Base-by-base conservation (phyloP, 2,329 filamentous ascomycete species). In the Colletotrichum incanum region DNA sequence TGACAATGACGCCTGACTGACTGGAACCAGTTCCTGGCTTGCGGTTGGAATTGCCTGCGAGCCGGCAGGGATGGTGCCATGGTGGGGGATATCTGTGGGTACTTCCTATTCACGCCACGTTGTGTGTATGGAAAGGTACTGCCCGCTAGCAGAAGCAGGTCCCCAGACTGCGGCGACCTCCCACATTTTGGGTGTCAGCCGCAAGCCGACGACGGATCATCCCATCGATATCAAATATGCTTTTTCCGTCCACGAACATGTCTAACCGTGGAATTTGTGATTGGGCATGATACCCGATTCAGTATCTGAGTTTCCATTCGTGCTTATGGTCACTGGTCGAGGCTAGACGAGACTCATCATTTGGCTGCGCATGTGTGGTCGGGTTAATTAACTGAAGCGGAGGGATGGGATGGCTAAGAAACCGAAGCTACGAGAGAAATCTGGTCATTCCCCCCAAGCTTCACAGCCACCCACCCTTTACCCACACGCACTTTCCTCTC, bases 31-130 rank as follows among this genome's bases (percentile, higher is more conserved):
- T 71, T 65, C 45, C 45, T 73, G 31, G 71, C 50, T 61, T 67
- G 71, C 62, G 58, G 71, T 73, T 72, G 61, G 67, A 73, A 71
- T 73, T 71, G 67, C 43, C 55, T 71, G 67, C 58, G 49, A 69
- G 7, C 41, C 23, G 18, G 58, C 71, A 71, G 61, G 71, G 67
- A 73, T 71, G 67, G 61, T 61, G 67, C 28, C 26, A 71, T 55
- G 49, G n/a, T 18, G 4, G 16, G 23, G 3, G 16, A 31, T 73
- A 73, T 56, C 71, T 16, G 5, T 1, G 0, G 20, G 11, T 73
- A 73, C 71, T 8, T 59, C 11, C 1, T 7, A 0, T n/a, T 1
- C 7, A 9, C 0, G 16, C 16, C 0, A 1, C 9, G 6, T 0
- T 9, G 11, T 1, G 26, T 2, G 1, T 18, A 20, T 4, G 5